A percentile compares a stretch with the other conserved stretches of the same genome.
These are phyloP conservation scores for Castanea crenata DNA, from an alignment of 306 rosid species.

Conservation along the genomic window DNA sequence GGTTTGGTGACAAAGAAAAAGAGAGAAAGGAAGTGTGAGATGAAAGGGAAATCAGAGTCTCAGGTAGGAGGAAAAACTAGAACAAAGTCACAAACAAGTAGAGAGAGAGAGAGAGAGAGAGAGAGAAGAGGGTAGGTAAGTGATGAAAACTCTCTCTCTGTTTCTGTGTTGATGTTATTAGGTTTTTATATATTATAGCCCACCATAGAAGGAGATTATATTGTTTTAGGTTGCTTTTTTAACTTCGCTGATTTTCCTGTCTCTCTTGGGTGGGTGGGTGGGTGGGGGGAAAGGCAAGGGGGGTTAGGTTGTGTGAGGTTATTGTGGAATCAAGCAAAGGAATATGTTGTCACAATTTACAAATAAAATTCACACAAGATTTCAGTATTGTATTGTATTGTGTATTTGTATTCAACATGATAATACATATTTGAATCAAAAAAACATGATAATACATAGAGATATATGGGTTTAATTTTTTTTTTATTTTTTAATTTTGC, in stretches of 20 bases:
- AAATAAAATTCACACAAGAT: no score
- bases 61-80: not conserved
- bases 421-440: no score
- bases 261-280: not conserved
- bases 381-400: no score
- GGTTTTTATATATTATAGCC: not conserved
- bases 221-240: not conserved
- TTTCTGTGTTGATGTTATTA: not conserved
- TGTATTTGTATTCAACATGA: no score
- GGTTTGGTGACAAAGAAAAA: not conserved
- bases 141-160: slow-evolving; percentile 22
- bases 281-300: not conserved
- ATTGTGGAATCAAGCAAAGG: no score
- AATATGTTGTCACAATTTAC: no score
- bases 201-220: not conserved
- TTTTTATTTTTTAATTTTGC: no score
- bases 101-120: slow-evolving; percentile 8
- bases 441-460: no score
- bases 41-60: not conserved
- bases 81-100: not conserved
- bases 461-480: no score
- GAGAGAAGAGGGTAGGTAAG: slow-evolving; percentile 10
- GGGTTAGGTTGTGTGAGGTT: no score
- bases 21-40: not conserved
- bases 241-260: not conserved